Evolutionary conservation across 2,329 filamentous ascomycete species (phyloP).

Genomic region (Xylaria sp.): DNA sequence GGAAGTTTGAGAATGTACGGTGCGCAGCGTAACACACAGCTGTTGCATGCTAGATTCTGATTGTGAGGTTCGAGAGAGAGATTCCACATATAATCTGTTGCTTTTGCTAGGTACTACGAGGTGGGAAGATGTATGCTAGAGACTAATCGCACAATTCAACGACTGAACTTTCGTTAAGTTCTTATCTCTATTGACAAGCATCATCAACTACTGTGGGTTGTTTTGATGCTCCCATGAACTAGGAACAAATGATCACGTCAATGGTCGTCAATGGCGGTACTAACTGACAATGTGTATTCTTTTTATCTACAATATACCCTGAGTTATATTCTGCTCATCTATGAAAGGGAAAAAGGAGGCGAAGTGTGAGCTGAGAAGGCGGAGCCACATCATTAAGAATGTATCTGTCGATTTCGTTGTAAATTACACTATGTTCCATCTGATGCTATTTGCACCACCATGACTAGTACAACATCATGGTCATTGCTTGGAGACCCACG

Average conservation of each 20-base stretch:
- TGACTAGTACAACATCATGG: neutral
- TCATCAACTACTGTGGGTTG: neutral
- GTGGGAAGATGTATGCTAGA: constrained; percentile 35
- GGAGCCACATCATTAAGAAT: neutral
- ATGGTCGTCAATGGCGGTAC: neutral
- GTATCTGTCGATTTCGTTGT: constrained; percentile 2
- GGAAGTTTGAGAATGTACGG: constrained; percentile 38
- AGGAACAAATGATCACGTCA: neutral
- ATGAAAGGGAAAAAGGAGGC: neutral
- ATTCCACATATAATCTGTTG: constrained; percentile 36
- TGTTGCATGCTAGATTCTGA: constrained; percentile 34
- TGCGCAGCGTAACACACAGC: constrained; percentile 32
- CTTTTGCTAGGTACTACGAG: constrained; percentile 35
- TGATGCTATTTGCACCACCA: constrained; percentile 9
- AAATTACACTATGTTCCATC: constrained; percentile 8
- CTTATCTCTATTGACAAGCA: neutral
- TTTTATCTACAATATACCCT: neutral
- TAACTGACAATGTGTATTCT: neutral
- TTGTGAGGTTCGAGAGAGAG: constrained; percentile 25
- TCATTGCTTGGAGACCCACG: neutral
- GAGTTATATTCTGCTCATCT: neutral
- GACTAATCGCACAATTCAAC: constrained; percentile 26
- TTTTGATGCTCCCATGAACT: neutral
- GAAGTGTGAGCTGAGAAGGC: neutral
- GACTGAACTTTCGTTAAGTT: constrained; percentile 14